phyloP scores from a whole-genome alignment of 768 basidiomycete species.

The Boletus reticuloceps region DNA sequence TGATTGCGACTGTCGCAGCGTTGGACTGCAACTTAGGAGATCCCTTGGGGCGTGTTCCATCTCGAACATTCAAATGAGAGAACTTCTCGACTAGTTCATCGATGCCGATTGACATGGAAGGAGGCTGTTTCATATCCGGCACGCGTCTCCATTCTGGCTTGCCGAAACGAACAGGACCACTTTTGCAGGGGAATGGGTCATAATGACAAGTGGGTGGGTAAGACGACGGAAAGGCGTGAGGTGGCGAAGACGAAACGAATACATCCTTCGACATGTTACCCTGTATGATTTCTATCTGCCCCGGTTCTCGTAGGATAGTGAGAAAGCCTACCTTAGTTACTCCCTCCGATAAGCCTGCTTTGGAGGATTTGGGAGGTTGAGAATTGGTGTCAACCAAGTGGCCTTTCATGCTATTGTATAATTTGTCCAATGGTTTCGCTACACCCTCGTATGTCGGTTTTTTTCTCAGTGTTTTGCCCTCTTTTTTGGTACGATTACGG shows the following conservation, averaged over 20 bases:
- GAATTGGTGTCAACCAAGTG: not conserved
- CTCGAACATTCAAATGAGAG: constrained; percentile 16
- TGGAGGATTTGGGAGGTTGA: not conserved
- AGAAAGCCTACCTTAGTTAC: no score
- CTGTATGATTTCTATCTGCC: not conserved
- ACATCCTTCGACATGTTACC: not conserved
- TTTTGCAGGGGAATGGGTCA: constrained; percentile 20
- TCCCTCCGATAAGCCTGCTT: not conserved
- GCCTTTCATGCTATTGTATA: not conserved
- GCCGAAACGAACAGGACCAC: not conserved
- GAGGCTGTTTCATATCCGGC: not conserved
- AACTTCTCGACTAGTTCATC: constrained; percentile 12
- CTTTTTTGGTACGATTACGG: constrained; percentile 7
- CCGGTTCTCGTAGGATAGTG: rapidly evolving
- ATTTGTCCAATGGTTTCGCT: not conserved
- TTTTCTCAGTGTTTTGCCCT: not conserved
- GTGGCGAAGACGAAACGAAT: constrained; percentile 1
- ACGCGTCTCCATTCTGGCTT: constrained; percentile 7
- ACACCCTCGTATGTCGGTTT: not conserved
- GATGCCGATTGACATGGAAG: not conserved
- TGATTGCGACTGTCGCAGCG: constrained; percentile 18
- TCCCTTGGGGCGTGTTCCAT: not conserved
- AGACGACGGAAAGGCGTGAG: constrained; percentile 13
- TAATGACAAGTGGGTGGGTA: constrained; percentile 16
- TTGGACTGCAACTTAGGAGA: not conserved